A percentile compares a stretch with the other conserved stretches of the same genome.
These are phyloP conservation scores for Podospora appendiculata DNA, from an alignment of 495 filamentous ascomycete species.

Conservation along the genomic window DNA sequence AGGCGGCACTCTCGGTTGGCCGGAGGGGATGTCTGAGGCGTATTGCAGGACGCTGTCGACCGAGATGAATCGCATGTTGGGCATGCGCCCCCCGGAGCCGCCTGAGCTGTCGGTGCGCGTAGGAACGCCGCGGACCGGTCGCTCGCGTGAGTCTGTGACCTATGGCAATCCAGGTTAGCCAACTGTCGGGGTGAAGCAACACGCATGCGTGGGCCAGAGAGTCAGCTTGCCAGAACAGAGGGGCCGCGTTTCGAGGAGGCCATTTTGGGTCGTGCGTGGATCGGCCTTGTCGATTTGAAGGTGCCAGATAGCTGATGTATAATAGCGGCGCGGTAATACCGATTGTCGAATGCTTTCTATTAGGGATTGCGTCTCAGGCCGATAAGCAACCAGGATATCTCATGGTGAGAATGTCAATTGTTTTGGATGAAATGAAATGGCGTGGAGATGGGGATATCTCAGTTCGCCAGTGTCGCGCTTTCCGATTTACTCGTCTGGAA, in stretches of 20 bases:
- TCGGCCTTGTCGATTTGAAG: not conserved
- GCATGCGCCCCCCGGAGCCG: conserved; percentile 13
- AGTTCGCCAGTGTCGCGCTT: too few relatives aligned
- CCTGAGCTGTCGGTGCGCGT: conserved; percentile 5
- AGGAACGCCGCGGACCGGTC: conserved; percentile 11
- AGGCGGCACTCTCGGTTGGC: conserved; percentile 73
- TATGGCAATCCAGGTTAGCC: conserved; percentile 2
- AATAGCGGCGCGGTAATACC: too few relatives aligned
- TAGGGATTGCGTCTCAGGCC: too few relatives aligned
- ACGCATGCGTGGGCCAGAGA: not conserved
- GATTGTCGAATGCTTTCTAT: too few relatives aligned
- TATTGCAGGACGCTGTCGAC: conserved; percentile 95
- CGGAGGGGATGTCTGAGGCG: conserved; percentile 90
- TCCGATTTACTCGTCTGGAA: too few relatives aligned
- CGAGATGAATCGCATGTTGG: conserved; percentile 72
- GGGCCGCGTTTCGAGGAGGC: conserved; percentile 26
- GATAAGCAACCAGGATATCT: too few relatives aligned
- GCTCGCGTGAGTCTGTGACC: conserved; percentile 32
- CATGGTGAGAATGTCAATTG: too few relatives aligned
- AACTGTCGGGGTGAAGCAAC: not conserved
- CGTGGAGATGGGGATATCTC: too few relatives aligned
- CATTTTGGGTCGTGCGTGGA: conserved; percentile 5
- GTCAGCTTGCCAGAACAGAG: conserved; percentile 24
- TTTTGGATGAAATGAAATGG: too few relatives aligned
- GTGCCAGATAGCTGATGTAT: too few relatives aligned